These are phyloP conservation scores for Aspergillus carbonarius DNA, from an alignment of 2,329 filamentous ascomycete species.

Conservation along the genomic window DNA sequence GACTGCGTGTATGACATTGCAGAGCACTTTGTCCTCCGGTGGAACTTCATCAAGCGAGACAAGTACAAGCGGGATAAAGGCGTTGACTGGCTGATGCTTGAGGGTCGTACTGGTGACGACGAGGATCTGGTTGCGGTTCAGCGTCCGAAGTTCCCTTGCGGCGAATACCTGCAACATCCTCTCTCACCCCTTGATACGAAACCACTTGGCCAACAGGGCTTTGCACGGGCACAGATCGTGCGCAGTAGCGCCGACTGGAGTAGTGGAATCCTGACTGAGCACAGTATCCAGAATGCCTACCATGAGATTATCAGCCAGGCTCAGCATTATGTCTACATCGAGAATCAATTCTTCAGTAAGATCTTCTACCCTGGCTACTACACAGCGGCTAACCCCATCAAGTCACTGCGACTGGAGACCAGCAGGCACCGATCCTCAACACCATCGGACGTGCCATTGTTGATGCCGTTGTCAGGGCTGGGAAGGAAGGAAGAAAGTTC, in stretches of 20 bases:
- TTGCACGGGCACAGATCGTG: slow-evolving; percentile 79
- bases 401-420: slow-evolving; percentile 83
- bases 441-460: slow-evolving; percentile 86
- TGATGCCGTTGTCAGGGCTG: slow-evolving; percentile 79
- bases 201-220: slow-evolving; percentile 63
- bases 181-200: slow-evolving; percentile 68
- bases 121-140: slow-evolving; percentile 89
- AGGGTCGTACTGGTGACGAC: slow-evolving; percentile 71
- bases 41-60: slow-evolving; percentile 96
- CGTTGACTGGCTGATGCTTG: slow-evolving; percentile 81
- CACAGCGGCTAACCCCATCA: slow-evolving; percentile 20
- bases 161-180: slow-evolving; percentile 82
- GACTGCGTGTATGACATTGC: slow-evolving; percentile 91
- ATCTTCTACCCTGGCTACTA: background rate
- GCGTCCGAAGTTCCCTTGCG: slow-evolving; percentile 82
- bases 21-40: slow-evolving; percentile 89
- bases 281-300: slow-evolving; percentile 87
- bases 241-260: slow-evolving; percentile 92
- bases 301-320: slow-evolving; percentile 80
- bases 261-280: slow-evolving; percentile 78
- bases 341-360: slow-evolving; percentile 93
- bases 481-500: slow-evolving; percentile 82
- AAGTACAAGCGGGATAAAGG: slow-evolving; percentile 89
- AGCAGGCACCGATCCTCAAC: slow-evolving; percentile 84
- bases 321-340: slow-evolving; percentile 92